Conservation (phyloP, 805 yeast species). For the Nakazawaea anatomiae region DNA sequence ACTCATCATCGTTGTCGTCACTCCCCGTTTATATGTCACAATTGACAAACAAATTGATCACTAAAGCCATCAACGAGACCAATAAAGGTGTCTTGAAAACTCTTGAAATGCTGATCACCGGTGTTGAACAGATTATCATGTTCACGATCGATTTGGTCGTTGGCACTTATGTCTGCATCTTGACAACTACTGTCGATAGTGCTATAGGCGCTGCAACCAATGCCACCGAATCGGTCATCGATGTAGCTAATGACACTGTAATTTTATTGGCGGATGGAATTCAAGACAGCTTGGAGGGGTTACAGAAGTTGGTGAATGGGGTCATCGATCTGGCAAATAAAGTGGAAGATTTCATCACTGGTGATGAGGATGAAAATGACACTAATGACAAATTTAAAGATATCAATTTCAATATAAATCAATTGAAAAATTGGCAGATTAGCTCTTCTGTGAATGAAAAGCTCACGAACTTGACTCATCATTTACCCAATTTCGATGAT, state of each 20-base stretch:
- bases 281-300: constrained; percentile 57
- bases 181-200: constrained; percentile 69
- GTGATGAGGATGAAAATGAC: constrained; percentile 27
- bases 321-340: constrained; percentile 45
- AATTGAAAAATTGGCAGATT: constrained; percentile 54
- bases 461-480: constrained; percentile 42
- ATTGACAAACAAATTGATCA: constrained; percentile 48
- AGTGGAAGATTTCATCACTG: constrained; percentile 51
- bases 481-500: constrained; percentile 60
- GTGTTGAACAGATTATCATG: constrained; percentile 50
- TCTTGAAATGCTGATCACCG: constrained; percentile 43
- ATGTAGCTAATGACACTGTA: constrained; percentile 57
- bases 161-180: constrained; percentile 84
- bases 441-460: constrained; percentile 58
- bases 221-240: constrained; percentile 59
- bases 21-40: constrained; percentile 53
- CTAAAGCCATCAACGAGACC: constrained; percentile 39
- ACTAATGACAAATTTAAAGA: constrained; percentile 29
- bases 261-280: constrained; percentile 49
- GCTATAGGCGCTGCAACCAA: constrained; percentile 68
- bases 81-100: constrained; percentile 39
- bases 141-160: constrained; percentile 68
- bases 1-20: constrained; percentile 26
- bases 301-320: constrained; percentile 53
- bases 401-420: constrained; percentile 53